Base-by-base conservation (phyloP, 768 basidiomycete species). In the Boletus pseudo-olivaceus region DNA sequence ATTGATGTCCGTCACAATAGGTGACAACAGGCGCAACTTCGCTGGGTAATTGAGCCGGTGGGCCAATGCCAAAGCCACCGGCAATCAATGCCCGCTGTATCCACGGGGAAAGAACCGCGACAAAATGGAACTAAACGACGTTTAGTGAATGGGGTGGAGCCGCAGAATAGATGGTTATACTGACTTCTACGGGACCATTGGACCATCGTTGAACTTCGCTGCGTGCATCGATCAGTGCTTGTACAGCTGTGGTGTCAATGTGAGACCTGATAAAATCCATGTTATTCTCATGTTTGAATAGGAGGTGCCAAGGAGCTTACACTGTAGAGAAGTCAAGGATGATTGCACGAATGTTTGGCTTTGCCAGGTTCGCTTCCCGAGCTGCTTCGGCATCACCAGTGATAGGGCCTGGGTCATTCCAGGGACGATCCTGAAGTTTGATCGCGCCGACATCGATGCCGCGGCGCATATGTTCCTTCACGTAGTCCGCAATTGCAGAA, bases 51-150 rank as follows among this genome's bases (percentile, higher is more conserved):
- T 65, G 69, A 9, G 73, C 56, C 3, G 77, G 67, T 14, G 68
- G 67, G n/a, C 91, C 89, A 19, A 78, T 78, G 8, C 96, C 96
- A 67, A 98, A 98, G 2, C 93, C 93, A 54, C 88, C 95, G 5
- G 94, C 92, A 44, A 93, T 73, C 33, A 95, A 79, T 5, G 91
- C 90, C 47, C 95, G 88, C 51, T 88, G 83, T 55, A 93, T 90
- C 96, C 95, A 99, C 0, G 93, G 93, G 1, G 92, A 93, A 51
- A 95, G 82, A 34, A 98, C 78, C 34, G 89, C 84, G 5, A 92
- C 88, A 68, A 99, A 99, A 75, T 98, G 96, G 79, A 97, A 98
- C 81, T 93, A 68, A 33, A 75, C 64, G 19, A 47, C 20, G 47
- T 34, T 59, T 57, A 32, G 44, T 46, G 20, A 54, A n/a, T 39